Conservation (phyloP, 306 rosid genomes). For the Quercus wislizeni region DNA sequence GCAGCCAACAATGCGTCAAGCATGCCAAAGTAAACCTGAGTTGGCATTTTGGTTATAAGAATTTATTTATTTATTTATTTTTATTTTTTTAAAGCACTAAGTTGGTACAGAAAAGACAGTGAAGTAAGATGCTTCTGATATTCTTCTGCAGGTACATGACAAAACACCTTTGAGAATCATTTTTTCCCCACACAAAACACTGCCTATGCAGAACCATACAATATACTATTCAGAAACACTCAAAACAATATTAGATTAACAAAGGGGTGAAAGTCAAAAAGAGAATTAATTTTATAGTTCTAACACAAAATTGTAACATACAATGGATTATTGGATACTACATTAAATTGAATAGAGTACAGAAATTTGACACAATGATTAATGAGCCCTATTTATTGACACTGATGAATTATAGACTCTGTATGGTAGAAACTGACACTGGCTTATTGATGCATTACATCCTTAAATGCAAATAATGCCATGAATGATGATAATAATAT, state of each 20-base stretch:
- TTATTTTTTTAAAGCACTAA: background rate
- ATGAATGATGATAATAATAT: too few relatives aligned
- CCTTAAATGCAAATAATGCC: too few relatives aligned
- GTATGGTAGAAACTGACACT: too few relatives aligned
- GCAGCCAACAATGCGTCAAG: slow-evolving; percentile 96
- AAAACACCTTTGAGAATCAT: slow-evolving; percentile 7
- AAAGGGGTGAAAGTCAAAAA: background rate
- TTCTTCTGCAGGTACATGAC: slow-evolving; percentile 18
- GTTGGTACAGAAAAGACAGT: slow-evolving; percentile 17
- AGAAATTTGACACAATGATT: too few relatives aligned
- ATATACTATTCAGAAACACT: background rate
- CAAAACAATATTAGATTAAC: background rate
- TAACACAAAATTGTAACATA: background rate
- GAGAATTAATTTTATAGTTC: background rate
- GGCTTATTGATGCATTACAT: too few relatives aligned
- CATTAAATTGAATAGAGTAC: too few relatives aligned
- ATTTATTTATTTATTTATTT: too few relatives aligned
- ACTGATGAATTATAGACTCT: too few relatives aligned
- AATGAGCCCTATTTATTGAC: too few relatives aligned
- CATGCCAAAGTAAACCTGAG: slow-evolving; percentile 98
- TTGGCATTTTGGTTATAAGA: background rate
- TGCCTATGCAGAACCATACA: slow-evolving; percentile 2
- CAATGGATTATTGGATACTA: background rate
- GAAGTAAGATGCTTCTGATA: slow-evolving; percentile 14
- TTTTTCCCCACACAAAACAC: background rate